Conservation (phyloP, 1,139 yeast species). For the Zygosaccharomyces sapae region DNA sequence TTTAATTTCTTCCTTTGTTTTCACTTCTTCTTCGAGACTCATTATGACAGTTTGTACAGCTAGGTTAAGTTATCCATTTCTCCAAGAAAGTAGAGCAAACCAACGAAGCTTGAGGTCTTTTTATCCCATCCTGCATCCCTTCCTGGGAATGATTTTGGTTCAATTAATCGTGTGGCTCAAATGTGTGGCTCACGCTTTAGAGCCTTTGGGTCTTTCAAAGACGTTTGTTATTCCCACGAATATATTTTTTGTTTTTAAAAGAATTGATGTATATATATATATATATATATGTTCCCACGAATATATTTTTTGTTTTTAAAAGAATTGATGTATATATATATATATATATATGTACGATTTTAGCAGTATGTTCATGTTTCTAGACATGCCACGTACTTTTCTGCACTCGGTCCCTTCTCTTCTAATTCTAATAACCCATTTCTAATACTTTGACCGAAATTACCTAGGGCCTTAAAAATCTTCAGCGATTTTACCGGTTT, state of each 20-base stretch:
- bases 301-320: neutral
- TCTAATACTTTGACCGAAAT: slow-evolving; percentile 36
- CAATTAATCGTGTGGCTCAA: neutral
- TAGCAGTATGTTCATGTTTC: neutral
- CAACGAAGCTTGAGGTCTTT: neutral
- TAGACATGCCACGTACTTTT: slow-evolving; percentile 40
- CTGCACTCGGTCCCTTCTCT: slow-evolving; percentile 42
- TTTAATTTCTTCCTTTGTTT: neutral
- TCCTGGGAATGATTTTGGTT: too few species aligned
- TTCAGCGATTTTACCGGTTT: slow-evolving; percentile 39
- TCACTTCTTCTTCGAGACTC: neutral
- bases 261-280: too few species aligned
- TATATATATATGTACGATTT: too few species aligned
- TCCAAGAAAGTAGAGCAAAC: too few species aligned
- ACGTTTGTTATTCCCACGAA: neutral
- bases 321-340: too few species aligned
- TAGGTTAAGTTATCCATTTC: too few species aligned
- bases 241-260: neutral
- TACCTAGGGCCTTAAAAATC: slow-evolving; percentile 36
- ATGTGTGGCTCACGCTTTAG: neutral
- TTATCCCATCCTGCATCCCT: neutral
- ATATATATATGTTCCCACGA: neutral
- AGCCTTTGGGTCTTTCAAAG: neutral
- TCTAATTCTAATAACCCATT: slow-evolving; percentile 42
- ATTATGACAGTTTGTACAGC: neutral